Conservation (phyloP, 345 rosid species). For the Psidium friedrichsthalianum region DNA sequence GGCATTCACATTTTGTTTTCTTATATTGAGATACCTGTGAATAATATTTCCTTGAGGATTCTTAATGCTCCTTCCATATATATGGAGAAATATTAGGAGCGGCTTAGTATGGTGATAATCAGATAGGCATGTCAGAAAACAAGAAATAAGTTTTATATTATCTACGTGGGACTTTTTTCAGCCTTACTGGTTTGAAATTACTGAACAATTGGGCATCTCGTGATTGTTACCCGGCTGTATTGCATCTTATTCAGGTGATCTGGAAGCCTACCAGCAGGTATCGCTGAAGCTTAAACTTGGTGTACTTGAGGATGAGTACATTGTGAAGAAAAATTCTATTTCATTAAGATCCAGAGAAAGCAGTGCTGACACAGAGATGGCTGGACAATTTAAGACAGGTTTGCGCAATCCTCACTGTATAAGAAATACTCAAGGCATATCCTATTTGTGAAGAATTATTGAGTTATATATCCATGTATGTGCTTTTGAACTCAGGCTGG, state of each 20-base stretch:
- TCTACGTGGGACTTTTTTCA: neutral
- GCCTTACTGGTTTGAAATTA: neutral
- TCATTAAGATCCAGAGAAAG: conserved; percentile 28
- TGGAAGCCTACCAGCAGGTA: conserved; percentile 58
- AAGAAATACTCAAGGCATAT: neutral
- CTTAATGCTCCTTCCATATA: neutral
- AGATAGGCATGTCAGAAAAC: neutral
- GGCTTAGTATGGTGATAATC: neutral
- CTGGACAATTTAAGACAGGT: conserved; percentile 80
- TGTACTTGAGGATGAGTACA: conserved; percentile 52
- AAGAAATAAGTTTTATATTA: neutral
- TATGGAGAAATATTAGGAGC: neutral
- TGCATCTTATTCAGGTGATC: conserved; percentile 39
- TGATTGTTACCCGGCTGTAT: neutral
- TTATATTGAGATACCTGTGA: neutral
- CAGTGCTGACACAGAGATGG: conserved; percentile 31
- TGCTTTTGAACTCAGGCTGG: neutral
- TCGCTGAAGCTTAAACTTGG: conserved; percentile 81
- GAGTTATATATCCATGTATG: neutral
- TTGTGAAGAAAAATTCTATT: conserved; percentile 14
- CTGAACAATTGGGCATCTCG: neutral
- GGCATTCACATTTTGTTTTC: neutral
- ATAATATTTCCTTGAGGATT: neutral
- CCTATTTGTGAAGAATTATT: neutral
- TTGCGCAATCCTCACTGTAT: conserved; percentile 9